phyloP scores from a whole-genome alignment of 2,329 filamentous ascomycete genomes.

The Fusarium brevicatenulatum region DNA sequence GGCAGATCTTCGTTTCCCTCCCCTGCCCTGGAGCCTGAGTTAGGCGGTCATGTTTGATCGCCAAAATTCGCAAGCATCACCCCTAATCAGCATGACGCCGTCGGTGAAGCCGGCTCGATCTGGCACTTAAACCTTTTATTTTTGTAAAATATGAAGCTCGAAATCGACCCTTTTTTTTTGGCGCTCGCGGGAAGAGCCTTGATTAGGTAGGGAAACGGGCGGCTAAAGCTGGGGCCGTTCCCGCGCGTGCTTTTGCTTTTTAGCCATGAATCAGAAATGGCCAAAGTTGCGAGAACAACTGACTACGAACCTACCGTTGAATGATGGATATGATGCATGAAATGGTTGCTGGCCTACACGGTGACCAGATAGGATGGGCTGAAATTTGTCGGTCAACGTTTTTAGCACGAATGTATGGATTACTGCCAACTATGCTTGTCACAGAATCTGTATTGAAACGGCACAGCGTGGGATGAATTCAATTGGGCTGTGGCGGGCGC shows the following conservation, averaged over 20 bases:
- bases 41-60: conserved; percentile 21
- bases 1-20: conserved; percentile 12
- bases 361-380: neutral
- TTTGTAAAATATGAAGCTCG: neutral
- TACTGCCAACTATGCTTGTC: neutral
- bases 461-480: conserved; percentile 21
- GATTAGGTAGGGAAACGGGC: conserved; percentile 21
- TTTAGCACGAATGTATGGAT: neutral
- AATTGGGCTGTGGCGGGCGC: conserved; percentile 5
- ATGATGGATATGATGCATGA: neutral
- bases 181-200: conserved; percentile 14
- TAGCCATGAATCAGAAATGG: conserved; percentile 4
- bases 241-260: conserved; percentile 29
- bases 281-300: neutral
- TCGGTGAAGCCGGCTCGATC: neutral
- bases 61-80: conserved; percentile 14
- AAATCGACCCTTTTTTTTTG: neutral
- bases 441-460: conserved; percentile 11
- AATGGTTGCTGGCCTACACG: neutral
- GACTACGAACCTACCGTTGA: neutral
- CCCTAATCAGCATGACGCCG: conserved; percentile 2
- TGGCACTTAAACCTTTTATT: neutral
- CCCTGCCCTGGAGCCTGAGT: neutral
- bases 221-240: conserved; percentile 38
- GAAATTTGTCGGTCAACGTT: conserved; percentile 12